phyloP scores from a whole-genome alignment of 2,329 filamentous ascomycete genomes.

The Tolypocladium inflatum region DNA sequence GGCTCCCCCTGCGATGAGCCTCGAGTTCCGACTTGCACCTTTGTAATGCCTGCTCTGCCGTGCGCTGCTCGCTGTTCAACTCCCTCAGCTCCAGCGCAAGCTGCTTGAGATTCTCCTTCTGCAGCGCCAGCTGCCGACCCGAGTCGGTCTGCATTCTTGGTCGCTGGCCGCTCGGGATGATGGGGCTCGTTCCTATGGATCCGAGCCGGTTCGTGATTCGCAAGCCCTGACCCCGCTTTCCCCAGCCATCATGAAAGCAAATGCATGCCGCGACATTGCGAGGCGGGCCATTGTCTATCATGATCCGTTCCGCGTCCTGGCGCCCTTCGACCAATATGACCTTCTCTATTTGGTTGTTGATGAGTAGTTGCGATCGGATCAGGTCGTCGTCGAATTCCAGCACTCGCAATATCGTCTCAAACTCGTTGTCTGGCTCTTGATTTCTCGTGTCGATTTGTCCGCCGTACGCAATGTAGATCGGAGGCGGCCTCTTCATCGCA shows the following conservation, averaged over 20 bases:
- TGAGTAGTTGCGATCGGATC: slow-evolving; percentile 74
- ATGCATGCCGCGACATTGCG: slow-evolving; percentile 67
- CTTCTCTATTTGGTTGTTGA: slow-evolving; percentile 76
- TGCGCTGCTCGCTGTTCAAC: slow-evolving; percentile 37
- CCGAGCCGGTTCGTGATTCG: slow-evolving; percentile 40
- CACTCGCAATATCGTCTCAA: slow-evolving; percentile 70
- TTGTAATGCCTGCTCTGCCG: slow-evolving; percentile 37
- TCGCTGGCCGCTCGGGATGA: slow-evolving; percentile 36
- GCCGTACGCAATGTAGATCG: slow-evolving; percentile 28
- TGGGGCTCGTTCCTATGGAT: slow-evolving; percentile 30
- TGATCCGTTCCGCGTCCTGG: slow-evolving; percentile 55
- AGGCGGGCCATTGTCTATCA: slow-evolving; percentile 53
- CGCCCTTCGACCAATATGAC: slow-evolving; percentile 65
- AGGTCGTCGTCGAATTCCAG: slow-evolving; percentile 74
- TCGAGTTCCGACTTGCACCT: slow-evolving; percentile 35
- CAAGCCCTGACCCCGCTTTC: slow-evolving; percentile 45
- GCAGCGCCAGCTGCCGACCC: slow-evolving; percentile 51
- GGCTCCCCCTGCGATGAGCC: slow-evolving; percentile 28
- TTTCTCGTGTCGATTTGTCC: slow-evolving; percentile 22
- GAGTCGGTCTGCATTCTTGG: slow-evolving; percentile 76
- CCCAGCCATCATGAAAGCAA: slow-evolving; percentile 51
- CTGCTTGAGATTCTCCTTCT: slow-evolving; percentile 39
- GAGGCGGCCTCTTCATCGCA: slow-evolving; percentile 38
- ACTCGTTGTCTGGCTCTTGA: slow-evolving; percentile 62
- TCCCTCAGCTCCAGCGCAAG: slow-evolving; percentile 45